phyloP scores from a whole-genome alignment of 345 rosid genomes.

The Reutealis trisperma region DNA sequence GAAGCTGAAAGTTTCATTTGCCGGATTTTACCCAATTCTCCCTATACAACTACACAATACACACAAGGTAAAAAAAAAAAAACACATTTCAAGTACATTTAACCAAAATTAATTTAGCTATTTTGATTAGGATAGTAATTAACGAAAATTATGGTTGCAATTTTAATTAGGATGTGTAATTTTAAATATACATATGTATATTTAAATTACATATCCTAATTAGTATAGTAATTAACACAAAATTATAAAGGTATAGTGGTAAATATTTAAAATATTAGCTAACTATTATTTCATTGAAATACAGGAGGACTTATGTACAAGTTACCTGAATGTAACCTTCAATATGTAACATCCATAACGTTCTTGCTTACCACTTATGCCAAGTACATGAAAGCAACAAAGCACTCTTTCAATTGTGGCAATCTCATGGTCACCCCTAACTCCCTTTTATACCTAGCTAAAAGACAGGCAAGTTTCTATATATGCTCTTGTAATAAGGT shows the following conservation, averaged over 20 bases:
- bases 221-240: no score
- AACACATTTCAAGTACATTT: background rate
- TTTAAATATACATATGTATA: no score
- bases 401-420: constrained; percentile 68
- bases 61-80: constrained; percentile 59
- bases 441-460: constrained; percentile 53
- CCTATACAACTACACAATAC: constrained; percentile 71
- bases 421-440: constrained; percentile 56
- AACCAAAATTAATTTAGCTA: no score
- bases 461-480: constrained; percentile 51
- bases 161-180: no score
- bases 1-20: constrained; percentile 87
- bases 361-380: constrained; percentile 84
- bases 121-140: no score
- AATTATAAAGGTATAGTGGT: no score
- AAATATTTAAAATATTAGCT: no score
- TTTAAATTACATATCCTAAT: no score
- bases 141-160: no score
- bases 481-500: background rate
- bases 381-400: constrained; percentile 68
- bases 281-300: background rate
- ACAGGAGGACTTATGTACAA: constrained; percentile 89
- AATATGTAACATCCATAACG: constrained; percentile 80
- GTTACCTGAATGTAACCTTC: constrained; percentile 71
- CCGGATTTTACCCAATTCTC: constrained; percentile 76